These are phyloP conservation scores for Ascochyta koolunga DNA, from an alignment of 2,329 filamentous ascomycete species.

Conservation along the genomic window DNA sequence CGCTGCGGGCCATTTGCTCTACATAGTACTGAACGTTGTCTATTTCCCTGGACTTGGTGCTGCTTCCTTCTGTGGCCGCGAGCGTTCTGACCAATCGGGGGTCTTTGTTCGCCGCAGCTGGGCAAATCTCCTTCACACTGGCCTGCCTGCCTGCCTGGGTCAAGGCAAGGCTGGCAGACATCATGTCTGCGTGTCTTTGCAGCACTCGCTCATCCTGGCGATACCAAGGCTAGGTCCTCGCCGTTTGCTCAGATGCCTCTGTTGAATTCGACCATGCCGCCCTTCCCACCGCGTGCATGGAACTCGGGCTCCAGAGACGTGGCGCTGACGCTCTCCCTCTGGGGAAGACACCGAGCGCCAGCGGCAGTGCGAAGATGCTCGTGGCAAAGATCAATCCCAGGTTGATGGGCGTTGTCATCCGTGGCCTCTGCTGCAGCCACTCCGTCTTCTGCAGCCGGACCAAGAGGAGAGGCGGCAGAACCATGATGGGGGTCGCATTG, in stretches of 20 bases:
- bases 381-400: conserved; percentile 85
- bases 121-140: not conserved
- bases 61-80: conserved; percentile 7
- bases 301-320: conserved; percentile 84
- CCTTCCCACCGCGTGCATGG: conserved; percentile 76
- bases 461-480: conserved; percentile 84
- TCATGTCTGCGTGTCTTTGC: not conserved
- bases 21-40: not conserved
- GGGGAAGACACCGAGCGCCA: conserved; percentile 93
- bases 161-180: not conserved
- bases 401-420: conserved; percentile 81
- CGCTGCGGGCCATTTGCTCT: not conserved
- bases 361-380: conserved; percentile 83
- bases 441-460: conserved; percentile 82
- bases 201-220: not conserved
- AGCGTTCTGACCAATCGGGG: conserved; percentile 27
- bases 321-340: conserved; percentile 81
- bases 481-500: conserved; percentile 97
- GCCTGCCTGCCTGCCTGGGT: not conserved
- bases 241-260: conserved; percentile 72
- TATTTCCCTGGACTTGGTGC: conserved; percentile 1
- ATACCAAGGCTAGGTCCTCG: too few species aligned
- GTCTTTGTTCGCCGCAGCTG: conserved; percentile 21
- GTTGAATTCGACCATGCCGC: conserved; percentile 93
- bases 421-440: conserved; percentile 80